Conservation (phyloP, 108 stramenopile genomes). For the Skeletonema marinoi region DNA sequence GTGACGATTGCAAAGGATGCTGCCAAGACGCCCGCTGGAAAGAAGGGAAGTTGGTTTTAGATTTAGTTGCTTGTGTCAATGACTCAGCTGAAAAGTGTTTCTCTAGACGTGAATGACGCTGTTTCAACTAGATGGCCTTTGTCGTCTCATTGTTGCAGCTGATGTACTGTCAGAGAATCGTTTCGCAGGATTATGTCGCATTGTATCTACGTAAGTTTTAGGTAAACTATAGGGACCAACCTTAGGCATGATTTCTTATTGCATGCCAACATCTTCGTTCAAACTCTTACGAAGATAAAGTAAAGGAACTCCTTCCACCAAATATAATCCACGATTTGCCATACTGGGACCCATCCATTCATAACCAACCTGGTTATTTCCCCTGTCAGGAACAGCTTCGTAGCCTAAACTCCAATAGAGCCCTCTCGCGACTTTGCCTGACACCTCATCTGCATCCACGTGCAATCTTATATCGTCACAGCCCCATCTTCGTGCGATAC, state of each 20-base stretch:
- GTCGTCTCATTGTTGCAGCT: neutral
- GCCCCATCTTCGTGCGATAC: constrained; percentile 64
- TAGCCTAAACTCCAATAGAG: constrained; percentile 67
- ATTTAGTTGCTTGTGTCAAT: neutral
- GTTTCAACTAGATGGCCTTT: neutral
- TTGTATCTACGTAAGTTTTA: neutral
- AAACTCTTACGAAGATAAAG: constrained; percentile 44
- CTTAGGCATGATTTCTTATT: neutral
- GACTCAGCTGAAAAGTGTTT: neutral
- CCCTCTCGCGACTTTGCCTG: constrained; percentile 51
- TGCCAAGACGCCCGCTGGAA: constrained; percentile 25
- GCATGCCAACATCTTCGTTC: neutral
- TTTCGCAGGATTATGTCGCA: neutral
- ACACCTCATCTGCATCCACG: constrained; percentile 62
- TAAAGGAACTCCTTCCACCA: constrained; percentile 62
- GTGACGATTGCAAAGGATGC: constrained; percentile 50
- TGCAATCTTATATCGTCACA: constrained; percentile 62
- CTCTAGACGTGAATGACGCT: constrained; percentile 2
- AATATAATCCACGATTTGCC: constrained; percentile 47
- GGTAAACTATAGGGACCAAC: neutral
- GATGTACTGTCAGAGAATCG: neutral
- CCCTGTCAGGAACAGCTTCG: constrained; percentile 38
- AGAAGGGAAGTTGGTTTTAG: constrained; percentile 1
- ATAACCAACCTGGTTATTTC: constrained; percentile 20
- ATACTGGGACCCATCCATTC: constrained; percentile 54